Conservation (phyloP, 805 yeast species). For the Spencermartinsiella europaea region DNA sequence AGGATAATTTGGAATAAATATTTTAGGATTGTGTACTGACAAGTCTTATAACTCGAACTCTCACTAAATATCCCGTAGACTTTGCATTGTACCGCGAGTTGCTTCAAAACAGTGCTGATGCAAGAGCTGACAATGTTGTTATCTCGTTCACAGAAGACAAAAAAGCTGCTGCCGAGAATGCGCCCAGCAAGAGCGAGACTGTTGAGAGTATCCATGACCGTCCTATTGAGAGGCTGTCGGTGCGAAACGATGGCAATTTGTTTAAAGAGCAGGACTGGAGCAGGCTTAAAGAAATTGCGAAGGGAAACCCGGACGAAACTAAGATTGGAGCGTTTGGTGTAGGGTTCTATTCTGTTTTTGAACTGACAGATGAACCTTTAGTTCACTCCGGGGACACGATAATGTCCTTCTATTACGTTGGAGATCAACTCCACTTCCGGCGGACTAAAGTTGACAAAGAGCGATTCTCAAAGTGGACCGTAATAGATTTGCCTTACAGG, state of each 20-base stretch:
- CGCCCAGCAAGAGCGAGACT: conserved; percentile 11
- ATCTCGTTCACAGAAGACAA: conserved; percentile 26
- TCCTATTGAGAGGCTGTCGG: conserved; percentile 27
- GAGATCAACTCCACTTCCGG: conserved; percentile 35
- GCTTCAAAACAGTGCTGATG: conserved; percentile 39
- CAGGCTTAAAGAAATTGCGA: conserved; percentile 37
- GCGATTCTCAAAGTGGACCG: conserved; percentile 29
- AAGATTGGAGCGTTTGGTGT: conserved; percentile 42
- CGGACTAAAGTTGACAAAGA: conserved; percentile 20
- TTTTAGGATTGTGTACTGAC: background rate
- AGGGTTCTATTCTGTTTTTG: conserved; percentile 66
- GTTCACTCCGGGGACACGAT: conserved; percentile 42
- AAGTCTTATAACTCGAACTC: conserved; percentile 36
- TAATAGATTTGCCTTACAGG: conserved; percentile 35
- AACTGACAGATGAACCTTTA: conserved; percentile 75
- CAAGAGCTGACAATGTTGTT: conserved; percentile 32
- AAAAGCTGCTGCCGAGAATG: conserved; percentile 11
- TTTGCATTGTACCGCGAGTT: conserved; percentile 37
- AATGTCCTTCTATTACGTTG: conserved; percentile 35
- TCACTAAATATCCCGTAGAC: conserved; percentile 40
- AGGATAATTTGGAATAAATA: background rate
- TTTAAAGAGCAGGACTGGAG: conserved; percentile 36
- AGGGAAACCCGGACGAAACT: conserved; percentile 39
- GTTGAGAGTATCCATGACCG: conserved; percentile 17
- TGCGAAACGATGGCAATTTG: conserved; percentile 33